phyloP scores from a whole-genome alignment of 169 alveolate species.

The Eimeria sp. region DNA sequence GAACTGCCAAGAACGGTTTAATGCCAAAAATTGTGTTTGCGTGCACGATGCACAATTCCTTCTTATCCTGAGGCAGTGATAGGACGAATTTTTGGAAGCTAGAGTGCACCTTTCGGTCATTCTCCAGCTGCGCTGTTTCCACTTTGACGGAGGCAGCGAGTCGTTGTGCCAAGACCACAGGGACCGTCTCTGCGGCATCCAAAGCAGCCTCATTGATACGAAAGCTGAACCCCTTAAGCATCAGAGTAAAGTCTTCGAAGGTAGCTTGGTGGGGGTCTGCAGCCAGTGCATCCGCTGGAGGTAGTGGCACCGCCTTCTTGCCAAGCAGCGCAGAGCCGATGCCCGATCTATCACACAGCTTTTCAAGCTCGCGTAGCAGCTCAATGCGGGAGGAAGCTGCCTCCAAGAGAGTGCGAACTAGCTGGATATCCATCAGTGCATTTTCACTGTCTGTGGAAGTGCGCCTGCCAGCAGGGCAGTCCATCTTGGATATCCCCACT shows the following conservation, averaged over 20 bases:
- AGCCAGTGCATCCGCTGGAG: not conserved
- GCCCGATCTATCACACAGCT: not conserved
- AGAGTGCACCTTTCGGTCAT: slow-evolving; percentile 5
- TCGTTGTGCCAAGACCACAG: slow-evolving; percentile 3
- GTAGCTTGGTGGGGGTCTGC: not conserved
- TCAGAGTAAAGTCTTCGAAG: slow-evolving; percentile 12
- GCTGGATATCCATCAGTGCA: not conserved
- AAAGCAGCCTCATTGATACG: not conserved
- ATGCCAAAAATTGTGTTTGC: not conserved
- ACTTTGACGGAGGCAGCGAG: slow-evolving; percentile 18
- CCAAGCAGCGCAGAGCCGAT: slow-evolving; percentile 52
- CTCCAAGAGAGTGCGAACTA: not conserved
- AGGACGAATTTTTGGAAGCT: not conserved
- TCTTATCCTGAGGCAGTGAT: not conserved
- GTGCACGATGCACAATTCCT: not conserved
- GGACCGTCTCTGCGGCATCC: slow-evolving; percentile 23
- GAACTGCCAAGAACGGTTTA: not conserved
- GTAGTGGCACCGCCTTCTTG: slow-evolving; percentile 24
- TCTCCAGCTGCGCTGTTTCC: slow-evolving; percentile 9
- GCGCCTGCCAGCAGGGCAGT: not conserved
- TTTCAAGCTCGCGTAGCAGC: not conserved
- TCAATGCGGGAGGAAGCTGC: slow-evolving; percentile 15
- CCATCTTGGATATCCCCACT: not conserved
- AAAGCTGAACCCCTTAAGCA: not conserved
- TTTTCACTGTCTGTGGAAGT: not conserved